Conservation (phyloP, 2,329 filamentous ascomycete genomes). For the Hypoxylon sp. region DNA sequence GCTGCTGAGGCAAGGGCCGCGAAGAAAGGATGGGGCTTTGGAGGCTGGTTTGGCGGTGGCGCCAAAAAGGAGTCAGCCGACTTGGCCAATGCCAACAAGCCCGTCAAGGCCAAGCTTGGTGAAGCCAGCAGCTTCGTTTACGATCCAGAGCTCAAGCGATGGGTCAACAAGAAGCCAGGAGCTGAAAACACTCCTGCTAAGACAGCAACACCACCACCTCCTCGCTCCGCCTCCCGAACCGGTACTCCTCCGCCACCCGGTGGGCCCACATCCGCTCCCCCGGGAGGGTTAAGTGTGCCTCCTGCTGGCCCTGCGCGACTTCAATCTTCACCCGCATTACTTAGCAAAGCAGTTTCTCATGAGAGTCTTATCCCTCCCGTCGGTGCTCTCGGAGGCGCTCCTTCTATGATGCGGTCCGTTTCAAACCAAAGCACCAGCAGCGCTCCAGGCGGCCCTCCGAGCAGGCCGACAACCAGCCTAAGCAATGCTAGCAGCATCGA, state of each 20-base stretch:
- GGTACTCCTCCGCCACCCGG: slow-evolving; percentile 65
- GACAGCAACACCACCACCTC: slow-evolving; percentile 82
- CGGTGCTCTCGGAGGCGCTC: slow-evolving; percentile 49
- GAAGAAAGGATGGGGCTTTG: slow-evolving; percentile 83
- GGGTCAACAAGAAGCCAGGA: slow-evolving; percentile 95
- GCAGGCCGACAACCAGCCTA: slow-evolving; percentile 81
- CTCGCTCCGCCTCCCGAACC: slow-evolving; percentile 68
- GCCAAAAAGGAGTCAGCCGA: slow-evolving; percentile 70
- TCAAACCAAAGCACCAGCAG: slow-evolving; percentile 60
- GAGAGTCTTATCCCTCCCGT: slow-evolving; percentile 53
- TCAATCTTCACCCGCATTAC: slow-evolving; percentile 46
- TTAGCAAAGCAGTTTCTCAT: slow-evolving; percentile 52
- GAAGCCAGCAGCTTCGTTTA: slow-evolving; percentile 95
- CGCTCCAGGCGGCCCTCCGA: slow-evolving; percentile 58
- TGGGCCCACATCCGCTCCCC: slow-evolving; percentile 49
- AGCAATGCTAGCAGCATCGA: slow-evolving; percentile 96
- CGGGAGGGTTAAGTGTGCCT: slow-evolving; percentile 33
- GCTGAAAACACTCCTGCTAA: slow-evolving; percentile 70
- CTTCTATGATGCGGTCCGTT: slow-evolving; percentile 61
- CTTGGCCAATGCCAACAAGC: slow-evolving; percentile 66
- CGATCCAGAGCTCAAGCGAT: slow-evolving; percentile 95
- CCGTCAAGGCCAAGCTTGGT: slow-evolving; percentile 93
- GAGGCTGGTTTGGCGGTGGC: slow-evolving; percentile 84
- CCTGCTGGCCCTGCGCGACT: slow-evolving; percentile 42
- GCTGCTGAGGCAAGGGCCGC: slow-evolving; percentile 63